A percentile compares a stretch with the other conserved stretches of the same genome.
Evolutionary conservation across 2,329 filamentous ascomycete species (phyloP).

Genomic region (Sporothrix curviconia): DNA sequence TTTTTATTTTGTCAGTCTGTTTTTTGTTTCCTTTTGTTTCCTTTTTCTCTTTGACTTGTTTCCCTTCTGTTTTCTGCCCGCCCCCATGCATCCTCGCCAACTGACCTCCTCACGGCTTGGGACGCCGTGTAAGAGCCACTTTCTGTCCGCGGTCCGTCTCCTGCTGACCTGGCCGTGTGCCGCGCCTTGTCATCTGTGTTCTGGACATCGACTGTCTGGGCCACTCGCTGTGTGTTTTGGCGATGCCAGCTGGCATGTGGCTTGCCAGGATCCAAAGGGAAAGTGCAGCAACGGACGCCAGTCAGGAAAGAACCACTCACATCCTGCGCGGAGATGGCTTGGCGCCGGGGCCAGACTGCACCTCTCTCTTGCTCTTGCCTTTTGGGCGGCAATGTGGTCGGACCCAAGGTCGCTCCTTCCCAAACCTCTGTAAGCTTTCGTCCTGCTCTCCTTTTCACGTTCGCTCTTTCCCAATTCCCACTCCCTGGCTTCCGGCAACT

Average conservation of each 20-base stretch:
- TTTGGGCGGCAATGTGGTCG: not conserved
- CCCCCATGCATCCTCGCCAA: not conserved
- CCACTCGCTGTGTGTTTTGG: not conserved
- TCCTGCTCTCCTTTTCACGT: not conserved
- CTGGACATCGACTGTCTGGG: not conserved
- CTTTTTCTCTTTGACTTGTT: not conserved
- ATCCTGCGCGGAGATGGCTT: not conserved
- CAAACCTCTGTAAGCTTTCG: not conserved
- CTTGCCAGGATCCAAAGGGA: not conserved
- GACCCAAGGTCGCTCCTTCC: not conserved
- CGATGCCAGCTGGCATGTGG: not conserved
- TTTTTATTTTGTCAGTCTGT: not conserved
- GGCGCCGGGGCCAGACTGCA: not conserved
- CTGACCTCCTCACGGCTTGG: not conserved
- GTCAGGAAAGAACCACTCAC: not conserved
- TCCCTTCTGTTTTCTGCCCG: too few species aligned
- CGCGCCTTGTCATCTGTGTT: not conserved
- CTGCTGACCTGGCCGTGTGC: not conserved
- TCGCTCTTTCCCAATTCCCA: not conserved
- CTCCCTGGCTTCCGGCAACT: not conserved
- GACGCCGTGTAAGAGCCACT: not conserved
- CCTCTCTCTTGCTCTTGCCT: not conserved
- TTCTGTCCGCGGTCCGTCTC: not conserved
- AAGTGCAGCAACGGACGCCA: not conserved
- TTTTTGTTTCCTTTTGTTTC: not conserved